Conservation (phyloP, 768 basidiomycete species). For the Tricholoma furcatifolium region DNA sequence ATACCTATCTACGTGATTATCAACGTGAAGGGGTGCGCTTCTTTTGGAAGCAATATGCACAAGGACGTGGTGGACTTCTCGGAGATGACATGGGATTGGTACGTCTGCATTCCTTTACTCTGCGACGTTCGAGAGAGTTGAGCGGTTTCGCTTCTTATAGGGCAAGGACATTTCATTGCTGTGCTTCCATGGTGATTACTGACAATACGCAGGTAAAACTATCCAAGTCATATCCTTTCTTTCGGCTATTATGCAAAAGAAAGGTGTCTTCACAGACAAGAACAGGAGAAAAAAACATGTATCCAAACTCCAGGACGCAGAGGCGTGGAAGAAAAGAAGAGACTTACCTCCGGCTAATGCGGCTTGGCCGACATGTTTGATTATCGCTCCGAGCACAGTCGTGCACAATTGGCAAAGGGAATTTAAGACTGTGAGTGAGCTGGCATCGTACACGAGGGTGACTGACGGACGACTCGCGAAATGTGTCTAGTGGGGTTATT, state of each 20-base stretch:
- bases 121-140: not conserved
- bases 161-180: slow-evolving; percentile 17
- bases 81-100: slow-evolving; percentile 97
- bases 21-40: slow-evolving; percentile 87
- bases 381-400: slow-evolving; percentile 84
- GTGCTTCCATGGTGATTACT: not conserved
- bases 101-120: slow-evolving; percentile 15
- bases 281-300: slow-evolving; percentile 66
- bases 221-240: slow-evolving; percentile 91
- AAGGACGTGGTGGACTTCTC: slow-evolving; percentile 74
- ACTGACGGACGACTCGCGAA: too few species aligned
- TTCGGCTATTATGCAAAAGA: slow-evolving; percentile 88
- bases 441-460: too few species aligned
- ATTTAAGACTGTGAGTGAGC: slow-evolving; percentile 61
- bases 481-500: slow-evolving; percentile 81
- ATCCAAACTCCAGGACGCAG: slow-evolving; percentile 59
- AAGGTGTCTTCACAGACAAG: slow-evolving; percentile 62
- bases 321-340: slow-evolving; percentile 50
- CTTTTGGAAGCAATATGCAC: slow-evolving; percentile 69
- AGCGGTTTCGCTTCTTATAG: slow-evolving; percentile 14
- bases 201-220: slow-evolving; percentile 68
- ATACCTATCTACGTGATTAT: slow-evolving; percentile 86
- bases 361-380: slow-evolving; percentile 84
- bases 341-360: slow-evolving; percentile 64
- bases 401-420: slow-evolving; percentile 90